A percentile compares a stretch with the other conserved stretches of the same genome.
phyloP scores from a whole-genome alignment of 345 rosid genomes.

The Eucalyptus victrix region DNA sequence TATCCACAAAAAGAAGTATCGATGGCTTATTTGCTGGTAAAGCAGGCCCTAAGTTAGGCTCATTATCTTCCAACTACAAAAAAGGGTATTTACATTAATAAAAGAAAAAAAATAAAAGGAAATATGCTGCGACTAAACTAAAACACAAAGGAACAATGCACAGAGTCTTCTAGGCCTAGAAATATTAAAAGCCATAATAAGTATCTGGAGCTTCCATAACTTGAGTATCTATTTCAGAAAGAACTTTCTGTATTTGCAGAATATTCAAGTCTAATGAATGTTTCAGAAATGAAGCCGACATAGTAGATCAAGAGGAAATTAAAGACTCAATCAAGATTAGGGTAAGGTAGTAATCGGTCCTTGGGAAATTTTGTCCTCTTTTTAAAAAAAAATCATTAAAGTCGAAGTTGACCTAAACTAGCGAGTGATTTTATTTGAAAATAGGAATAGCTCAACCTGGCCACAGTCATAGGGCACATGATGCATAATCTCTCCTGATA shows the following conservation, averaged over 20 bases:
- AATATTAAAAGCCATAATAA: not conserved
- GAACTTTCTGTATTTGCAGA: not conserved
- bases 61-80: conserved; percentile 54
- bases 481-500: not conserved
- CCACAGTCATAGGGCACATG: not conserved
- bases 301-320: not conserved
- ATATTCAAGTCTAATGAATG: not conserved
- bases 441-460: not conserved
- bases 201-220: not conserved
- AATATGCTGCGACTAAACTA: not conserved
- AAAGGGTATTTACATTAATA: not conserved
- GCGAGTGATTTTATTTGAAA: not conserved
- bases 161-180: not conserved
- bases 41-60: conserved; percentile 28
- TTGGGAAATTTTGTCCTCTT: not conserved
- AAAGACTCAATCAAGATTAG: not conserved
- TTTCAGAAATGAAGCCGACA: not conserved
- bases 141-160: not conserved
- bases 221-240: not conserved
- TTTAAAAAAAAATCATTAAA: not conserved
- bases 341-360: not conserved
- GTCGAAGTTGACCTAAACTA: not conserved
- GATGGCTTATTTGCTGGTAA: conserved; percentile 71
- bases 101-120: not conserved
- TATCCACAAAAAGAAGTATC: conserved; percentile 73